Base-by-base conservation (phyloP, 2,329 filamentous ascomycete species). In the Botrytis galanthina region DNA sequence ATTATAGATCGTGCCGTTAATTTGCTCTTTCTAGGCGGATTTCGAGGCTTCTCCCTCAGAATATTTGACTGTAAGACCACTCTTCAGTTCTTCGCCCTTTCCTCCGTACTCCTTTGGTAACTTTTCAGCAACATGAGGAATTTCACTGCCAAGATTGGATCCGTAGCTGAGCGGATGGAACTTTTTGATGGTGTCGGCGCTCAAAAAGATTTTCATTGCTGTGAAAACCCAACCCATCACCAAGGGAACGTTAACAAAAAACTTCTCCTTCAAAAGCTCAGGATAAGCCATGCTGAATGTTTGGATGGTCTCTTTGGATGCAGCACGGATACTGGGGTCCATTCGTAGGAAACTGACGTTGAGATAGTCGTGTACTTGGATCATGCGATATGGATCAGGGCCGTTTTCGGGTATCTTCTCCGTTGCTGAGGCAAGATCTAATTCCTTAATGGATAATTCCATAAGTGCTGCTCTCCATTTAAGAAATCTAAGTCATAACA, bases 291-390 rank as follows among this genome's bases (percentile, higher is more conserved):
- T 90, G 70, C 91, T 89, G 81, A 98, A 94, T 70, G 92, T 87
- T 75, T 92, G 87, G 81, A 98, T 97, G 63, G 93, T 95, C 84
- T 95, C 90, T 80, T 90, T 91, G 76, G 90, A 92, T 26, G 93
- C 92, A 5, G 90, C 87, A 82, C 93, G 94, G 83, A 96, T 90
- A 73, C 87, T 86, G 0, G 92, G 88, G 73, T 95, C 91, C 85
- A 93, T 91, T 74, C 93, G 91, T 78, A 98, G 86, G 86, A 98
- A 97, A 80, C 91, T 93, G 81, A 97, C 91, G 75, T 90, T 91
- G 78, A 93, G 89, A 86, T 98, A 98, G 85, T 98, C 95, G 84
- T 98, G 95, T 42, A 98, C 90, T 83, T 98, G 95, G 79, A 93
- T 88, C 85, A 97, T 94, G 83, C 95, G 93, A 84, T 97, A 97